phyloP scores from a whole-genome alignment of 345 rosid genomes.

The Ceriops decandra region DNA sequence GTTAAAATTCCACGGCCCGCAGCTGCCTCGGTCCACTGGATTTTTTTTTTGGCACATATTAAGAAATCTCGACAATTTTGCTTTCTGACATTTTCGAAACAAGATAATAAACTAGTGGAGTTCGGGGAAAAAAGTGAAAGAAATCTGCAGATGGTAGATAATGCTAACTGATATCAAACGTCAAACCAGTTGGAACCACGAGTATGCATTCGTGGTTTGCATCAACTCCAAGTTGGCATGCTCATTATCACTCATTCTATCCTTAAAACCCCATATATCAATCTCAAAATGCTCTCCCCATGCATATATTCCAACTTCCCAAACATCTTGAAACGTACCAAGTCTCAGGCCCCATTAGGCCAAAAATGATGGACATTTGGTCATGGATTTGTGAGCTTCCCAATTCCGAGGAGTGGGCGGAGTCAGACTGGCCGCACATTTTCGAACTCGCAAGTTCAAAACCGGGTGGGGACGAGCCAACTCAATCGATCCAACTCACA shows the following conservation, averaged over 20 bases:
- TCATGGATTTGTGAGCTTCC: conserved; percentile 71
- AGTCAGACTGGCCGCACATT: conserved; percentile 28
- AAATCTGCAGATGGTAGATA: conserved; percentile 8
- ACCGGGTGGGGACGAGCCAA: conserved; percentile 5
- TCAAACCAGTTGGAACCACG: conserved; percentile 28
- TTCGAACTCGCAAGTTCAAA: conserved; percentile 44
- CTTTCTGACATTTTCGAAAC: too few relatives aligned
- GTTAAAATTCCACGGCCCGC: conserved; percentile 45
- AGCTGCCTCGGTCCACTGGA: conserved; percentile 28
- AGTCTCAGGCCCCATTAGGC: background rate
- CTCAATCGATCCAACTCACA: conserved; percentile 50
- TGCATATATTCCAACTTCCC: conserved; percentile 10
- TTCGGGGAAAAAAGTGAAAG: conserved; percentile 19
- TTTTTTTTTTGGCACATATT: background rate
- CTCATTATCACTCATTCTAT: conserved; percentile 38
- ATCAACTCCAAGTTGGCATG: conserved; percentile 39
- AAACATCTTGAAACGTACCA: background rate
- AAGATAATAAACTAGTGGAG: background rate
- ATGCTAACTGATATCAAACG: conserved; percentile 10
- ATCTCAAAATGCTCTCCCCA: background rate
- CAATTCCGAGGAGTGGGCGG: conserved; percentile 27
- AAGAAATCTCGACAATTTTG: too few relatives aligned
- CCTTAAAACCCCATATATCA: conserved; percentile 28
- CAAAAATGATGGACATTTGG: conserved; percentile 57
- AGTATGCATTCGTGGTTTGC: conserved; percentile 23